These are phyloP conservation scores for Ophiostoma sp. DNA, from an alignment of 2,329 filamentous ascomycete genomes.

Conservation along the genomic window DNA sequence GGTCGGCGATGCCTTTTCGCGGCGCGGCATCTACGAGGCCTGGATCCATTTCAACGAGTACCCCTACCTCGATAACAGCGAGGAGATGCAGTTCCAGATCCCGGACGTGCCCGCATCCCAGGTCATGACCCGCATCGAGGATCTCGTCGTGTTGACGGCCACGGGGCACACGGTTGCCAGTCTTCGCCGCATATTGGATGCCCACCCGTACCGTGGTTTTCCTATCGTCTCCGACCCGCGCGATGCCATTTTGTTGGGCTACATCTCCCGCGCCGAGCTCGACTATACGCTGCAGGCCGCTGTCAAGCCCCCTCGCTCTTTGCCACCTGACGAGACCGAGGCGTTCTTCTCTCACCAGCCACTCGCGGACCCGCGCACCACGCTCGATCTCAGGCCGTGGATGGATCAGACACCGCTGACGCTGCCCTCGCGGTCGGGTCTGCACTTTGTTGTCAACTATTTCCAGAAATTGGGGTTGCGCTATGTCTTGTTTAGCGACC, in stretches of 20 bases:
- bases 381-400: constrained; percentile 89
- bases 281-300: constrained; percentile 73
- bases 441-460: constrained; percentile 86
- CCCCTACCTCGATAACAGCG: constrained; percentile 83
- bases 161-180: constrained; percentile 83
- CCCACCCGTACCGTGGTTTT: constrained; percentile 83
- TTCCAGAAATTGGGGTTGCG: constrained; percentile 92
- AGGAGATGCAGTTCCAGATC: constrained; percentile 43
- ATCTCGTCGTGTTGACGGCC: constrained; percentile 83
- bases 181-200: constrained; percentile 68
- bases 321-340: constrained; percentile 71
- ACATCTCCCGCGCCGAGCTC: constrained; percentile 90
- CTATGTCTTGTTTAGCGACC: constrained; percentile 84
- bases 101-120: constrained; percentile 84
- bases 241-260: constrained; percentile 80
- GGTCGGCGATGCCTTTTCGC: constrained; percentile 94
- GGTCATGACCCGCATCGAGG: constrained; percentile 90
- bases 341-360: constrained; percentile 80
- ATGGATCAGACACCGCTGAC: constrained; percentile 99
- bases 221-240: constrained; percentile 80
- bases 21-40: constrained; percentile 91
- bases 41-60: constrained; percentile 98
- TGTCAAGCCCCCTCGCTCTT: constrained; percentile 54
- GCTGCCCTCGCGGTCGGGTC: constrained; percentile 70
- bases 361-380: constrained; percentile 72